These are phyloP conservation scores for Acer campestre DNA, from an alignment of 345 rosid species.

Conservation along the genomic window DNA sequence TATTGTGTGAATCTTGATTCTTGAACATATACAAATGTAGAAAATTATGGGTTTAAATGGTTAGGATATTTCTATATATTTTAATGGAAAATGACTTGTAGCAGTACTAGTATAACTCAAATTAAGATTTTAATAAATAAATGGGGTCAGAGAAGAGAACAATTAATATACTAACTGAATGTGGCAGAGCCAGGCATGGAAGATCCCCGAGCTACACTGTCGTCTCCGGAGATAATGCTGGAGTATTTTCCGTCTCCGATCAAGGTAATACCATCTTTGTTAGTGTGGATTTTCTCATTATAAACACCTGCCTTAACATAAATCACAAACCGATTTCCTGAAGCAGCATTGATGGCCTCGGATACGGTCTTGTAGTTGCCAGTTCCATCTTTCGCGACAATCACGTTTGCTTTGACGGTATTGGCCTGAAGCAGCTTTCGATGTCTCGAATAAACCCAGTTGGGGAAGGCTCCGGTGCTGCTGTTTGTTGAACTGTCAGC, in stretches of 20 bases:
- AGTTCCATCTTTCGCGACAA: constrained; percentile 84
- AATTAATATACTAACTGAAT: constrained; percentile 46
- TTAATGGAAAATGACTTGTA: constrained; percentile 1
- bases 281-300: constrained; percentile 59
- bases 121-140: neutral
- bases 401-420: constrained; percentile 42
- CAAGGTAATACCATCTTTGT: constrained; percentile 64
- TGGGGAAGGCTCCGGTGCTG: constrained; percentile 32
- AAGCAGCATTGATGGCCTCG: constrained; percentile 67
- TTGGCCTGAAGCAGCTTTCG: constrained; percentile 46
- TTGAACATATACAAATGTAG: neutral
- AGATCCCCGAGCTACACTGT: constrained; percentile 56
- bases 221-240: constrained; percentile 57
- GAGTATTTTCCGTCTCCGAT: constrained; percentile 82
- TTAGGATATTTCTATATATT: neutral
- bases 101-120: neutral
- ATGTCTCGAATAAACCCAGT: constrained; percentile 54
- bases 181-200: constrained; percentile 70
- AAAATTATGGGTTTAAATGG: neutral
- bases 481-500: neutral
- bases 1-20: neutral
- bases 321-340: constrained; percentile 65
- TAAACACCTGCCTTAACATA: constrained; percentile 82
- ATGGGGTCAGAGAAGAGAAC: neutral
- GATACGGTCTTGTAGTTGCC: constrained; percentile 65